Evolutionary conservation across 2,329 filamentous ascomycete genomes (phyloP).

Genomic region (Penicillium brasilianum): DNA sequence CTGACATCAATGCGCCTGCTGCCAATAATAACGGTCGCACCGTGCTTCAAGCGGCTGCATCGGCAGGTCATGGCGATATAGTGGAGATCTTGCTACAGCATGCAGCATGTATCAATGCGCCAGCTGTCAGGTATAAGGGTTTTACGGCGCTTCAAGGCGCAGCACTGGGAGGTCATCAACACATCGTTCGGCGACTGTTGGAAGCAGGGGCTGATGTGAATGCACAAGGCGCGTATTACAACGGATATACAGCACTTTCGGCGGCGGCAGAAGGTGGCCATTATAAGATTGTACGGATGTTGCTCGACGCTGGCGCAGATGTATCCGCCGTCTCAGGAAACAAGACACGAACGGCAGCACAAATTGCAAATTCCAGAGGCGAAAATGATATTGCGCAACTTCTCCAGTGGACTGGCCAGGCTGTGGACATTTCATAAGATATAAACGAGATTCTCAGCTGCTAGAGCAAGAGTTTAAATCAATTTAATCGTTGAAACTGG

Average conservation of each 20-base stretch:
- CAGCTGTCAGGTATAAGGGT: conserved; percentile 5
- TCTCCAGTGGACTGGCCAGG: background rate
- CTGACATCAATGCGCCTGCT: background rate
- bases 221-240: conserved; percentile 1
- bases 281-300: background rate
- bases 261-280: conserved; percentile 8
- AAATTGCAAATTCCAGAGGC: background rate
- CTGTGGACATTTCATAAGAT: too few species aligned
- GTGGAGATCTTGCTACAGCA: conserved; percentile 1
- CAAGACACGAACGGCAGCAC: background rate
- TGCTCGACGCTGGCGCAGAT: conserved; percentile 3
- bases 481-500: too few species aligned
- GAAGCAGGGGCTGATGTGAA: conserved; percentile 6
- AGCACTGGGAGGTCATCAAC: background rate
- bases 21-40: conserved; percentile 8
- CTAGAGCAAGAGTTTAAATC: too few species aligned
- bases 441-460: too few species aligned
- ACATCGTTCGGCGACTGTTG: background rate
- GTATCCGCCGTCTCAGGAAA: background rate
- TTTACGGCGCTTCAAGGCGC: conserved; percentile 5
- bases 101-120: background rate
- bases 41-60: conserved; percentile 8
- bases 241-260: conserved; percentile 9
- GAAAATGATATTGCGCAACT: background rate
- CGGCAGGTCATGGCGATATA: conserved; percentile 2